Conservation (phyloP, 192 early-diverging fungal species). For the Spizellomyces sp. region DNA sequence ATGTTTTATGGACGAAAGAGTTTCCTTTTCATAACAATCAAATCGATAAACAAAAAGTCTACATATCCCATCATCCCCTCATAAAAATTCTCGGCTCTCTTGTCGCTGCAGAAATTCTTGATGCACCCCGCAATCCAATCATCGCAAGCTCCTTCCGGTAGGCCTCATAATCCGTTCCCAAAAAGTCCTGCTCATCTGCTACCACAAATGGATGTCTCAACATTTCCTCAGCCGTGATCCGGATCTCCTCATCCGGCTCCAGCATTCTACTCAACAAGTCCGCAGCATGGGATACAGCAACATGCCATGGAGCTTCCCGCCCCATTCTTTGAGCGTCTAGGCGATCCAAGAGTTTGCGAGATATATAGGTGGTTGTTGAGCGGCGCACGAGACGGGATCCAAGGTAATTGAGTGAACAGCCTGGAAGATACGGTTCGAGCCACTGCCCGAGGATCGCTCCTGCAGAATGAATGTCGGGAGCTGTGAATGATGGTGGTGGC, state of each 20-base stretch:
- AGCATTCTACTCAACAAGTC: conserved; percentile 64
- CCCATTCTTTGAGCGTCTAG: conserved; percentile 5
- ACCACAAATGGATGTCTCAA: conserved; percentile 62
- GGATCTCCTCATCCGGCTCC: conserved; percentile 52
- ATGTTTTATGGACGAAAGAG: too few relatives aligned
- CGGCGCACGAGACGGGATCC: conserved; percentile 67
- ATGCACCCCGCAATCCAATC: background rate
- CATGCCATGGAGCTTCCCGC: conserved; percentile 40
- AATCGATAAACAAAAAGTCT: too few relatives aligned
- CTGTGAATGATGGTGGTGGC: conserved; percentile 34
- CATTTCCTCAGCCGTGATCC: conserved; percentile 58
- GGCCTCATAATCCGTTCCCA: conserved; percentile 15
- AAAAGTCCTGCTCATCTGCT: conserved; percentile 13
- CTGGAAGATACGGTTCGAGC: conserved; percentile 72
- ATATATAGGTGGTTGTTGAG: conserved; percentile 67
- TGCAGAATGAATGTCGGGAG: conserved; percentile 68
- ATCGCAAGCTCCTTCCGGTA: background rate
- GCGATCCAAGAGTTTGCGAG: conserved; percentile 45
- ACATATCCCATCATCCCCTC: background rate
- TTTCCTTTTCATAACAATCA: too few relatives aligned
- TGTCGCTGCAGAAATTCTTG: background rate
- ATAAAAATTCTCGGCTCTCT: conserved; percentile 3
- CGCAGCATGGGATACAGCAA: conserved; percentile 58
- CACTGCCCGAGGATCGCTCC: conserved; percentile 74
- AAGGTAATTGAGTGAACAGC: conserved; percentile 64